Base-by-base conservation (phyloP, 352 stramenopile genomes). In the Pythium diclinum region DNA sequence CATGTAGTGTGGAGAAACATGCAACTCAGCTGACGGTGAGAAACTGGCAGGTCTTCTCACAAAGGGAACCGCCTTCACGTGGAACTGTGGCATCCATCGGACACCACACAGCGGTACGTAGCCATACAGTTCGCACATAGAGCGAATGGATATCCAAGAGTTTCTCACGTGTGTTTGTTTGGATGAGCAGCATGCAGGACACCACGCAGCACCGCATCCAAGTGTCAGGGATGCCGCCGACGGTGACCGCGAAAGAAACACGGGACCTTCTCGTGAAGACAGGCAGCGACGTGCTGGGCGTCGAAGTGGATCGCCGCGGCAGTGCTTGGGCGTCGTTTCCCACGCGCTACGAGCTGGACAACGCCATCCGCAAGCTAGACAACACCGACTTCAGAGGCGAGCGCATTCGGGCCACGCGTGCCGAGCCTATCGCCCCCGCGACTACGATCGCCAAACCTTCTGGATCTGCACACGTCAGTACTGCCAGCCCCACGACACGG, bases 251-350 rank as follows among this genome's bases (percentile, higher is more conserved):
- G 72, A 73, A 82, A 59, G 85, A 91, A 40, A 69, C 92, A 28
- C 89, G 90, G 60, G 78, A 87, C 60, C 86, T 88, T 56, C 64
- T 92, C 3, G 74, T 73, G 2, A 68, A 75, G 40, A 42, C 36
- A 17, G 78, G 73, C 0, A 81, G 76, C 28, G 85, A 92, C 56
- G 83, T 92, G 19, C 72, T 87, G 19, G 75, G 87, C 59, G 75
- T 73, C 7, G 77, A 92, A 52, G 83, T 92, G 42, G 82, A 94
- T 68, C 72, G 77, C 1, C 76, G 79, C 44, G 85, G 85, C 6
- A 81, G 76, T 61, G 85, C 81, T 6, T 74, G 72, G 14, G 85
- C 82, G 1, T 90, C 78, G 4, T 94, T 94, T 52, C 72, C 74
- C n/a, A 85, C 81, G 0, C 66, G 63, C 1, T 71, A 88, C 16